Percentiles rank a stretch among this genome's conserved stretches.
phyloP scores from a whole-genome alignment of 2,329 filamentous ascomycete genomes.

The Diaporthe helianthi region DNA sequence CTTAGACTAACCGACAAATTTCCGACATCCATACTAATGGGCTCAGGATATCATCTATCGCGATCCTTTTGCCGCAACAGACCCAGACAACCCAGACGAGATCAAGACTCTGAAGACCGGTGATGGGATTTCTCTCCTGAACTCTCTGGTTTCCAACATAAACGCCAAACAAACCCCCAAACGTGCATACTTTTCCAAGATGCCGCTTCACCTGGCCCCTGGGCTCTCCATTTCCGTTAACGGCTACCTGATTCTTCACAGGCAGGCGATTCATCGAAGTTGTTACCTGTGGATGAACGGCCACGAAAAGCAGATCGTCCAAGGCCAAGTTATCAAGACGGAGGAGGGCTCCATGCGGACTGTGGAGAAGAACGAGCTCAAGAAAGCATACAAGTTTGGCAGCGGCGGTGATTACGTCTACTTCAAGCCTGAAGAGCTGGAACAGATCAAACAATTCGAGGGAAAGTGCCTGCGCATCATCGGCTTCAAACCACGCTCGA shows the following conservation, averaged over 20 bases:
- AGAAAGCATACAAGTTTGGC: conserved; percentile 95
- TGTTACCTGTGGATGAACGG: conserved; percentile 84
- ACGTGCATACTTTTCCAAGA: conserved; percentile 82
- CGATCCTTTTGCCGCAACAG: conserved; percentile 65
- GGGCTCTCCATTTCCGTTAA: conserved; percentile 88
- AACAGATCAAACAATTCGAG: conserved; percentile 79
- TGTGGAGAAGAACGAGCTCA: conserved; percentile 81
- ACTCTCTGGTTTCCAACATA: conserved; percentile 83
- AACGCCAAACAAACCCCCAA: conserved; percentile 90
- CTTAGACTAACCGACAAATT: no score
- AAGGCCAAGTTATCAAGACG: conserved; percentile 75
- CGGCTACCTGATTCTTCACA: conserved; percentile 88
- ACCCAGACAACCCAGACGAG: conserved; percentile 65
- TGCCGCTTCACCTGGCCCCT: conserved; percentile 88
- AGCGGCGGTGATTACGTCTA: conserved; percentile 88
- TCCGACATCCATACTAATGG: neutral
- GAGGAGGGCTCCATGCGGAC: conserved; percentile 79
- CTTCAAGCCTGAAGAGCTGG: conserved; percentile 86
- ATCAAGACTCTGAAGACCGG: conserved; percentile 71
- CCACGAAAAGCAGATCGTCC: conserved; percentile 80
- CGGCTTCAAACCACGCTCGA: conserved; percentile 84
- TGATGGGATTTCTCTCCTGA: conserved; percentile 80
- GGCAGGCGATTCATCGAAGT: conserved; percentile 79
- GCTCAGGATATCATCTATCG: conserved; percentile 87
- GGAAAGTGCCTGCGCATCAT: conserved; percentile 83